Evolutionary conservation across 345 rosid genomes (phyloP).

Genomic region (Citrus mangshanensis): DNA sequence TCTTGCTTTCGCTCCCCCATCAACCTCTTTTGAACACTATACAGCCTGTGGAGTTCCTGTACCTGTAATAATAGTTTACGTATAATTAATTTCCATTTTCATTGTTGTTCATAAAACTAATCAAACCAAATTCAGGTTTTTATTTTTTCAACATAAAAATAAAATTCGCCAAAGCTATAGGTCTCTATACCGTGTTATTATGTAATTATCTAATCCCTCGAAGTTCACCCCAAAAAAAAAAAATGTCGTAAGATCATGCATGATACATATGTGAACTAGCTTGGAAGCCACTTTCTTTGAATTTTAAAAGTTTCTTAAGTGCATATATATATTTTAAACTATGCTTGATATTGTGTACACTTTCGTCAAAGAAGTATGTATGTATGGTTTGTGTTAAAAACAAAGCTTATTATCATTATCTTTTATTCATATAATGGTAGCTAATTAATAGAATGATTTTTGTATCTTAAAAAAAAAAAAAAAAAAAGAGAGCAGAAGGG

Average conservation of each 20-base stretch:
- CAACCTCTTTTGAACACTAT: conserved; percentile 61
- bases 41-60: conserved; percentile 73
- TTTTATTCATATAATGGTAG: no score
- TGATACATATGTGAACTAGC: neutral
- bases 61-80: conserved; percentile 47
- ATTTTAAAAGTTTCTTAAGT: neutral
- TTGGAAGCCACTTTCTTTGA: neutral
- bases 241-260: neutral
- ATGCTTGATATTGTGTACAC: neutral
- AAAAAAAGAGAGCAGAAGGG: neutral
- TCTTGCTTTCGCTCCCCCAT: conserved; percentile 56
- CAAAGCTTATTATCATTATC: no score
- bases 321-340: neutral
- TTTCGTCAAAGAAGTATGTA: no score
- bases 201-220: neutral
- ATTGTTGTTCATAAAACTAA: no score
- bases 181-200: no score
- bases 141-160: no score
- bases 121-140: no score
- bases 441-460: neutral
- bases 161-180: no score
- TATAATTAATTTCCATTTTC: no score
- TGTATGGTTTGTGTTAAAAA: no score
- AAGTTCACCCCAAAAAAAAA: no score
- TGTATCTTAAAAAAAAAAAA: neutral